Conservation (phyloP, 2,329 filamentous ascomycete genomes). For the Neopestalotiopsis sp. region DNA sequence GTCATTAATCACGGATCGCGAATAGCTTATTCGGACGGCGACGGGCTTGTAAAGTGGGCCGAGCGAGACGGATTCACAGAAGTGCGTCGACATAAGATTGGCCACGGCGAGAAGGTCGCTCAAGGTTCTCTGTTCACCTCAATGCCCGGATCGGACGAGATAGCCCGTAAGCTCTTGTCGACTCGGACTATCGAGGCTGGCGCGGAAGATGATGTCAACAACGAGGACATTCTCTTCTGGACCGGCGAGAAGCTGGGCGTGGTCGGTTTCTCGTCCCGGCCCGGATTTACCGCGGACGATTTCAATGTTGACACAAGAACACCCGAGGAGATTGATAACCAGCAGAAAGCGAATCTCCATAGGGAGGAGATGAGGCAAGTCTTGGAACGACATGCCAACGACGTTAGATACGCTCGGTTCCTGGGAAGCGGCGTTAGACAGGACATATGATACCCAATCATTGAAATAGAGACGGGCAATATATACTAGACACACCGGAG, state of each 20-base stretch:
- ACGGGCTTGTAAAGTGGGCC: conserved; percentile 87
- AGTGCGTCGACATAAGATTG: conserved; percentile 58
- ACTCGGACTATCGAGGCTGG: conserved; percentile 46
- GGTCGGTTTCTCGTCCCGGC: conserved; percentile 63
- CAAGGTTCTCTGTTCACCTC: conserved; percentile 56
- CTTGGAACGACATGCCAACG: conserved; percentile 78
- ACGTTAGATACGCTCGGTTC: conserved; percentile 74
- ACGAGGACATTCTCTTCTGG: conserved; percentile 82
- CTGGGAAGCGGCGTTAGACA: conserved; percentile 56
- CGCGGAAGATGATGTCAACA: conserved; percentile 40
- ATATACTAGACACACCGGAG: no score
- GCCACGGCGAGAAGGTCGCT: conserved; percentile 55
- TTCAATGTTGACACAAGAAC: conserved; percentile 53
- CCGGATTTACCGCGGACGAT: conserved; percentile 53
- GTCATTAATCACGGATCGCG: conserved; percentile 82
- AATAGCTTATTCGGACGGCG: conserved; percentile 82
- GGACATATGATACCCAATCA: conserved; percentile 20
- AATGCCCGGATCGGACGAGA: conserved; percentile 66
- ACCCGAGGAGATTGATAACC: conserved; percentile 53
- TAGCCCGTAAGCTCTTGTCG: conserved; percentile 80
- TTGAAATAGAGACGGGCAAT: not conserved
- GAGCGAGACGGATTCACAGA: conserved; percentile 80
- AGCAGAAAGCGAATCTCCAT: conserved; percentile 65
- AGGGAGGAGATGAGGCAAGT: conserved; percentile 75
- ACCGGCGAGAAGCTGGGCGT: conserved; percentile 85